Conservation (phyloP, 202 grass and related monocot genomes). For the Elaeis oleifera region DNA sequence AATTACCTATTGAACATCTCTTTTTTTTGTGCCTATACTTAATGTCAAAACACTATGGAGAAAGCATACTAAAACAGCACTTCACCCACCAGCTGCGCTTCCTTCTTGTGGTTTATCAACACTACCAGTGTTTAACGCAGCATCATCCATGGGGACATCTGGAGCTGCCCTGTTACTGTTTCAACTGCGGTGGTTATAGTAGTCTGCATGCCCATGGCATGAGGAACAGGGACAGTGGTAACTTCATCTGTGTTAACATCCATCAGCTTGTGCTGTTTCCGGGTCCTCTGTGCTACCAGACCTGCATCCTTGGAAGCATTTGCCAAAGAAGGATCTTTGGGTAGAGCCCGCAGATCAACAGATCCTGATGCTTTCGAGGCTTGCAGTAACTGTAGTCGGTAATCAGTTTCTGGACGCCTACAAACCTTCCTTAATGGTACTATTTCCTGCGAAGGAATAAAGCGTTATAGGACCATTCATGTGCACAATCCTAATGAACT, state of each 20-base stretch:
- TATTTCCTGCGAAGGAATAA: conserved; percentile 51
- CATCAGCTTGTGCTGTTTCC: conserved; percentile 66
- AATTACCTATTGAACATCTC: no score
- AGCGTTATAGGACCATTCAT: not conserved
- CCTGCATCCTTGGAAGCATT: conserved; percentile 21
- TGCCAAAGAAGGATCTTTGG: conserved; percentile 6
- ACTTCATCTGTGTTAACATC: conserved; percentile 64
- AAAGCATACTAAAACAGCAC: no score
- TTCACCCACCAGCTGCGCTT: conserved; percentile 1
- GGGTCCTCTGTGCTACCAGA: conserved; percentile 27
- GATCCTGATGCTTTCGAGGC: conserved; percentile 45
- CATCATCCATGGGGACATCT: conserved; percentile 38
- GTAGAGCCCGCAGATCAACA: conserved; percentile 27
- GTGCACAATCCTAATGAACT: no score
- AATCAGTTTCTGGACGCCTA: conserved; percentile 91
- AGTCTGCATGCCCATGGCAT: conserved; percentile 17
- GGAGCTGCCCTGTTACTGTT: conserved; percentile 34
- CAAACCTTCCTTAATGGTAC: conserved; percentile 98
- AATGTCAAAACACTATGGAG: no score
- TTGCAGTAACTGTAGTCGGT: conserved; percentile 82
- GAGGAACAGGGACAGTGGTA: conserved; percentile 24
- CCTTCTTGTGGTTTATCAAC: conserved; percentile 26
- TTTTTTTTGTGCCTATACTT: no score
- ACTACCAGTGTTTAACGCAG: conserved; percentile 9
- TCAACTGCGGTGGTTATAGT: conserved; percentile 15